A percentile compares a stretch with the other conserved stretches of the same genome.
Conservation (phyloP, 495 filamentous ascomycete genomes). For the Pseudoneurospora amorphoporcata region DNA sequence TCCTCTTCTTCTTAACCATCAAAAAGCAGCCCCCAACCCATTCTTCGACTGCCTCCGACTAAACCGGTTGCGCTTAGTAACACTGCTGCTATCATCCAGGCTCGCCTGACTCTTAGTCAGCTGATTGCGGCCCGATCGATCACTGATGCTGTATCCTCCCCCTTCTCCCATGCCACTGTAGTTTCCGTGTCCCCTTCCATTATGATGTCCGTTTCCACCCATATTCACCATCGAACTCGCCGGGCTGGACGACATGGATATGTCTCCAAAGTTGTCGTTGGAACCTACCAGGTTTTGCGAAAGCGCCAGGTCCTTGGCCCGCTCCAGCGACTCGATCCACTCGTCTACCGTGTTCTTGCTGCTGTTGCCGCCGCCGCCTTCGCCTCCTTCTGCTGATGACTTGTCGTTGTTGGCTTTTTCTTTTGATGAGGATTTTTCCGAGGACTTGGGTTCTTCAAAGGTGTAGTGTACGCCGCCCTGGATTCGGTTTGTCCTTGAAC, state of each 20-base stretch:
- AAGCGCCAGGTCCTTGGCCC: slow-evolving; percentile 68
- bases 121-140: slow-evolving; percentile 40
- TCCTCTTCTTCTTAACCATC: background rate
- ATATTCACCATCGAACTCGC: slow-evolving; percentile 53
- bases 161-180: background rate
- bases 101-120: slow-evolving; percentile 46
- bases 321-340: slow-evolving; percentile 78
- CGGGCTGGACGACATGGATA: slow-evolving; percentile 63
- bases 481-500: background rate
- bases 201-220: background rate
- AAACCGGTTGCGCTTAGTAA: slow-evolving; percentile 59
- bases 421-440: background rate
- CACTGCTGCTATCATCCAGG: slow-evolving; percentile 41
- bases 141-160: slow-evolving; percentile 29
- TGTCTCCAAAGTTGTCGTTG: slow-evolving; percentile 61
- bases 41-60: slow-evolving; percentile 85
- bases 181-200: background rate
- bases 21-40: slow-evolving; percentile 57
- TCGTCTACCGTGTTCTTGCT: slow-evolving; percentile 56
- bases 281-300: slow-evolving; percentile 56
- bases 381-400: background rate
- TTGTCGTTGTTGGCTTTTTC: background rate
- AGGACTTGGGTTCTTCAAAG: slow-evolving; percentile 57
- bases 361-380: slow-evolving; percentile 8
- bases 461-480: slow-evolving; percentile 84